A percentile compares a stretch with the other conserved stretches of the same genome.
Evolutionary conservation across 75 land plant genomes (phyloP).

Genomic region (Azolla pinnata): DNA sequence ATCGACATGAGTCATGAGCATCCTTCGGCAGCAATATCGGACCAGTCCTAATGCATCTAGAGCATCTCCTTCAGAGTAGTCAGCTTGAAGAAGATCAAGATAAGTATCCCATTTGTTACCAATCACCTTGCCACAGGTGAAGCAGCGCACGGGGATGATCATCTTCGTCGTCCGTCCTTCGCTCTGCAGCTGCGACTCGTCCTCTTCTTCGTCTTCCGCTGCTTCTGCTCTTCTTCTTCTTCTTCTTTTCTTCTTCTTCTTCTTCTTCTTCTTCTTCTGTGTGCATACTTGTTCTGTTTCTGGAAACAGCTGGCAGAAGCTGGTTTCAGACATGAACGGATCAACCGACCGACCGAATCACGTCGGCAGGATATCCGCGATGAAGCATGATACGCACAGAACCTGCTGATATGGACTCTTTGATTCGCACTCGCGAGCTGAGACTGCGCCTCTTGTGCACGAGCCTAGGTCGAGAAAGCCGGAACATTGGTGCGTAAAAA

Average conservation of each 20-base stretch:
- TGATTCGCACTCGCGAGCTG: too few relatives aligned
- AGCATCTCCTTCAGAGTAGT: slow-evolving; percentile 89
- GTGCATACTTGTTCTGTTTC: neutral
- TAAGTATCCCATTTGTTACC: slow-evolving; percentile 97
- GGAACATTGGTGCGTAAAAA: too few relatives aligned
- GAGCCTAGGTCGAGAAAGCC: too few relatives aligned
- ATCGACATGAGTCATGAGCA: slow-evolving; percentile 99
- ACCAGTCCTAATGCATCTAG: slow-evolving; percentile 81
- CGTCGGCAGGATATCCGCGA: neutral
- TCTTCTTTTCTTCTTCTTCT: neutral
- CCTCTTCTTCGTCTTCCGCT: neutral
- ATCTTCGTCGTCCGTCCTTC: neutral
- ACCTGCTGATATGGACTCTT: too few relatives aligned
- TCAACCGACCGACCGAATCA: too few relatives aligned
- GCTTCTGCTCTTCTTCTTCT: neutral
- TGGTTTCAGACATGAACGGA: neutral
- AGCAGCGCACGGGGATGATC: slow-evolving; percentile 1
- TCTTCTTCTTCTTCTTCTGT: neutral
- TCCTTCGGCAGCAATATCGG: slow-evolving; percentile 90
- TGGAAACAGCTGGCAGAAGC: neutral
- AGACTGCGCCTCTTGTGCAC: too few relatives aligned
- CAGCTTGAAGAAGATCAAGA: slow-evolving; percentile 85
- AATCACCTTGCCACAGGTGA: slow-evolving; percentile 34
- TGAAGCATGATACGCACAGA: too few relatives aligned
- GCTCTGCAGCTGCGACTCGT: neutral